Evolutionary conservation across 768 basidiomycete species (phyloP), one percentile per base, ranked within the genome.

Genomic region (Collybia sp.): DNA sequence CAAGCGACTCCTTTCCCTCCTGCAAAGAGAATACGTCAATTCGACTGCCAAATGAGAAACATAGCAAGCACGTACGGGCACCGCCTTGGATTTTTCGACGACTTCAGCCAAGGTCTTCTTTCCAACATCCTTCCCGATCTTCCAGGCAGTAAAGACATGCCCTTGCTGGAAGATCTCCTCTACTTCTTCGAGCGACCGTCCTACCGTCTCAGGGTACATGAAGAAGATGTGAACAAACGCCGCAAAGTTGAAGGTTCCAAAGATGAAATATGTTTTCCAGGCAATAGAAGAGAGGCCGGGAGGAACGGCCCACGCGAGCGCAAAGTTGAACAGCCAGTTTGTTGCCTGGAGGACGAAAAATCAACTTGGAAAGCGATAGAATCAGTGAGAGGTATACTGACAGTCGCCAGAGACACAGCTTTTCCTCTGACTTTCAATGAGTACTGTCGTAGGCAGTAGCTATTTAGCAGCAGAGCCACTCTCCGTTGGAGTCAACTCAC

Each of bases 131-230:
- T 74, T 72, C 33, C 71, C 70, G 51, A 87, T 74, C 49, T 73
- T 75, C 87, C 88, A 89, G 5, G 88, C 85, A 13, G 79, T 70
- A 65, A 83, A 89, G 30, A 64, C 58, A 53, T 89, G 79, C 0
- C 84, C 85, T 53, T 82, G 77, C 5, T 69, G 65, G 69, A 90
- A 89, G 52, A 89, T 77, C 5, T 82, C 86, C 58, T 90, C 88
- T 35, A 89, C 74, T 62, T 90, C 87, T 63, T 90, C 88, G 8
- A 90, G 75, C 2, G 83, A 77, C 0, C 84, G 73, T 3, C 80
- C 80, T 12, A 80, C 80, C 2, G 85, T 87, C 63, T 89, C 88
- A 11, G 86, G 88, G 73, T 78, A 89, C 74, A 83, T 83, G 75
- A 89, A 88, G 57, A 83, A 68, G 48, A 88, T 69, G 54, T 88